These are phyloP conservation scores for Waltiozyma sp. DNA, from an alignment of 1,139 yeast genomes.

Conservation along the genomic window DNA sequence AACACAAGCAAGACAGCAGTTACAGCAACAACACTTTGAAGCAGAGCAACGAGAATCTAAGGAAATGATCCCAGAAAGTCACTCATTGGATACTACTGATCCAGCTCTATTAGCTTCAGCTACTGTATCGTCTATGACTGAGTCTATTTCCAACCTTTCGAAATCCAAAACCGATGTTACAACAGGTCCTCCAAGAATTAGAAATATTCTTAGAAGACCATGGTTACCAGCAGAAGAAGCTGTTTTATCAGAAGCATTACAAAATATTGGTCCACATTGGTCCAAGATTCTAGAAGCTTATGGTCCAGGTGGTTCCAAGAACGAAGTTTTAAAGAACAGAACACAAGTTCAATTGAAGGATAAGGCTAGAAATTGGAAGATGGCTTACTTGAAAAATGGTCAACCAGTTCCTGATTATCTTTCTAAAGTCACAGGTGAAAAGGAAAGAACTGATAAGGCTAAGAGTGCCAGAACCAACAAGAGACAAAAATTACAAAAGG, in stretches of 20 bases:
- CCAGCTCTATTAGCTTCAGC: not conserved
- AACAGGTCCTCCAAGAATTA: conserved; percentile 14
- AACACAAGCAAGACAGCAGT: conserved; percentile 2
- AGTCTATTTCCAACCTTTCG: not conserved
- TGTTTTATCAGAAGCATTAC: conserved; percentile 73
- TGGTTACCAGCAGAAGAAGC: conserved; percentile 90
- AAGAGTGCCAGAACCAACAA: conserved; percentile 11
- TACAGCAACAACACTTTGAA: not conserved
- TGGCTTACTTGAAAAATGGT: conserved; percentile 65
- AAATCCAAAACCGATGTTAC: not conserved
- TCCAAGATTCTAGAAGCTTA: conserved; percentile 74
- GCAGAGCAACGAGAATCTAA: no score
- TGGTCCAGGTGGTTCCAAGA: conserved; percentile 86
- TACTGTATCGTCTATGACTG: not conserved
- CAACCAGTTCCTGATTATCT: conserved; percentile 70
- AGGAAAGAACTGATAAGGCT: conserved; percentile 29
- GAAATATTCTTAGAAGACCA: conserved; percentile 29
- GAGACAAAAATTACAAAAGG: conserved; percentile 5
- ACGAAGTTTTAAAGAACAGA: conserved; percentile 76
- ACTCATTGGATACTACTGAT: not conserved
- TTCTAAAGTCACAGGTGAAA: conserved; percentile 76
- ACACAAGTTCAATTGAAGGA: conserved; percentile 89
- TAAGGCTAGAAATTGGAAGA: conserved; percentile 91
- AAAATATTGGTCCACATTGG: conserved; percentile 85
- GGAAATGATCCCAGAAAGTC: no score